Percentiles rank a stretch among this genome's conserved stretches.
phyloP scores from a whole-genome alignment of 768 basidiomycete species.

The Leccinum obscurum region DNA sequence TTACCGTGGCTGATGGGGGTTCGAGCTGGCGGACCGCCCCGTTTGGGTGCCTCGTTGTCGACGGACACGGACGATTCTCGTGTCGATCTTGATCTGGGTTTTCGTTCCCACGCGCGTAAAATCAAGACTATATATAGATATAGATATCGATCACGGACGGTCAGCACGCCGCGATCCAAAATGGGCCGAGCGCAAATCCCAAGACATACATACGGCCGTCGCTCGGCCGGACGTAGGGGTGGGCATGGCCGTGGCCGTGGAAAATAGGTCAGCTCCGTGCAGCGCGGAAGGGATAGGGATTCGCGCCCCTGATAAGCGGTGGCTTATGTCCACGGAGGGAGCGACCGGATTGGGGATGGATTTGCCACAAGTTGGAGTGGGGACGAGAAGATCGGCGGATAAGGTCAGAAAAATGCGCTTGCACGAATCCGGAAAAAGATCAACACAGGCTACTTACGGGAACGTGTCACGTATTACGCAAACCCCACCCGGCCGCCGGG shows the following conservation, averaged over 20 bases:
- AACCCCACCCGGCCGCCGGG: constrained; percentile 4
- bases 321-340: constrained; percentile 33
- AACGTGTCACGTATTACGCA: constrained; percentile 5
- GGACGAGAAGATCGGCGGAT: constrained; percentile 39
- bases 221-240: neutral
- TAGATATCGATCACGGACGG: constrained; percentile 2
- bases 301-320: constrained; percentile 14
- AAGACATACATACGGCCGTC: neutral
- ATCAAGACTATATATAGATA: constrained; percentile 11
- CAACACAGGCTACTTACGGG: constrained; percentile 29
- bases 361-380: constrained; percentile 21
- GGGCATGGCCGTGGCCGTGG: neutral
- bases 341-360: constrained; percentile 22
- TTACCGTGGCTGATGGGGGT: neutral
- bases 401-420: constrained; percentile 28
- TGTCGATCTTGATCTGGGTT: constrained; percentile 61
- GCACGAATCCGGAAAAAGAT: constrained; percentile 28
- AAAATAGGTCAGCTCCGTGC: constrained; percentile 16
- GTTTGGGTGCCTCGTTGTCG: constrained; percentile 2
- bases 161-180: constrained; percentile 25
- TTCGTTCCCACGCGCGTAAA: constrained; percentile 47
- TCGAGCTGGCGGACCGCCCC: neutral
- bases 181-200: constrained; percentile 26
- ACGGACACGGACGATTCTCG: constrained; percentile 26
- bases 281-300: constrained; percentile 22